Conservation (phyloP, 495 filamentous ascomycete genomes). For the Sabuloglossum arenarium region DNA sequence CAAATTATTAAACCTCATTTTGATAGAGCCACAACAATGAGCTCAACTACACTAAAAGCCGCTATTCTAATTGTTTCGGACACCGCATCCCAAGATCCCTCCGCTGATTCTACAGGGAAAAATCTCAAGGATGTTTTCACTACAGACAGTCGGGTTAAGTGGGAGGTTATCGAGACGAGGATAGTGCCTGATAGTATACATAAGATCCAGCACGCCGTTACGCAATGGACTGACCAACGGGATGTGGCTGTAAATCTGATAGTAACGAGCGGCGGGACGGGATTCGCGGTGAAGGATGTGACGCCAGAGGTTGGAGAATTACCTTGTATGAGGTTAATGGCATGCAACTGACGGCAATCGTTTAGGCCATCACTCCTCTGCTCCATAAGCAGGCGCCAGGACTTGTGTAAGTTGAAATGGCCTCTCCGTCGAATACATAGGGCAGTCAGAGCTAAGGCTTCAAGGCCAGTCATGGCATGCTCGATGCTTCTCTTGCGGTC, state of each 20-base stretch:
- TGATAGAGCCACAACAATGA: constrained; percentile 3
- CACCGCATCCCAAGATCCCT: constrained; percentile 68
- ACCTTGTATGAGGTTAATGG: neutral
- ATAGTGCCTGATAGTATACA: constrained; percentile 66
- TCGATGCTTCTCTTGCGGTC: constrained; percentile 60
- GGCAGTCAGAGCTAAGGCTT: constrained; percentile 10
- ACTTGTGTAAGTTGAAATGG: constrained; percentile 39
- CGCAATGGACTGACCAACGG: constrained; percentile 39
- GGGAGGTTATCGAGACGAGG: constrained; percentile 42
- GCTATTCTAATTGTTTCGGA: constrained; percentile 82
- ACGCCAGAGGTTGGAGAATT: constrained; percentile 53
- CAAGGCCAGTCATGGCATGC: constrained; percentile 61
- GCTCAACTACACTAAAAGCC: constrained; percentile 26
- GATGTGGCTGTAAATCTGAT: constrained; percentile 48
- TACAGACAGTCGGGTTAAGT: constrained; percentile 31
- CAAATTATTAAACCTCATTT: neutral
- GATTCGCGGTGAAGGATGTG: constrained; percentile 70
- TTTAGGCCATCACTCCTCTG: constrained; percentile 55
- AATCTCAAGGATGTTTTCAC: constrained; percentile 47
- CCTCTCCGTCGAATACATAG: neutral
- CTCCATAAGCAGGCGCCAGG: constrained; percentile 78
- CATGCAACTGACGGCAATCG: neutral
- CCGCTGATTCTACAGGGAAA: constrained; percentile 48
- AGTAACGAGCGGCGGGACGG: constrained; percentile 78
- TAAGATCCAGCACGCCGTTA: constrained; percentile 53